Evolutionary conservation across 73 alveolate species (phyloP).

Genomic region (Uronychia setigera): DNA sequence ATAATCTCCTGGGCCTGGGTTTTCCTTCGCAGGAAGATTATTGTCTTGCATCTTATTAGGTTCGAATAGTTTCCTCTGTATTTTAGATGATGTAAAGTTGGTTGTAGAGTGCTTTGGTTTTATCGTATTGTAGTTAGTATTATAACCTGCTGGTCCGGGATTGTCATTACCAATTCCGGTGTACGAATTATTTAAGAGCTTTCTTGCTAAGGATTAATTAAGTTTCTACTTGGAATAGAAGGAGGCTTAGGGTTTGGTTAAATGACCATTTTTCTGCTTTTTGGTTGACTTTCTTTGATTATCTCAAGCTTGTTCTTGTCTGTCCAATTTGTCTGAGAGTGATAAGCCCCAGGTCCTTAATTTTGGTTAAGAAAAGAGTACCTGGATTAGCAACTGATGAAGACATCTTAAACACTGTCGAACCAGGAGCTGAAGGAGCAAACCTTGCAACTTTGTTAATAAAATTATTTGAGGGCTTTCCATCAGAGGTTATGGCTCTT

Average conservation of each 20-base stretch:
- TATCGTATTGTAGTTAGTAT: constrained; percentile 30
- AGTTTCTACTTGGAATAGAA: constrained; percentile 33
- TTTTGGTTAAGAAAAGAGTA: neutral
- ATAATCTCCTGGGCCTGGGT: constrained; percentile 71
- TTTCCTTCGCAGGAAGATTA: constrained; percentile 30
- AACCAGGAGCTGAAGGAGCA: neutral
- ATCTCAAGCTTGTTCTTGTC: constrained; percentile 16
- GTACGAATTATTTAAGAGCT: constrained; percentile 43
- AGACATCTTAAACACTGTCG: neutral
- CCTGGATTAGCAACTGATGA: neutral
- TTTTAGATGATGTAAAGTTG: constrained; percentile 31
- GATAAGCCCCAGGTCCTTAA: constrained; percentile 60
- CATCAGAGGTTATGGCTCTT: neutral
- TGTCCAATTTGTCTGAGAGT: constrained; percentile 34
- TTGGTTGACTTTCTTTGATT: constrained; percentile 19
- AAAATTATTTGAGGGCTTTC: neutral
- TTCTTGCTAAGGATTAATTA: constrained; percentile 12
- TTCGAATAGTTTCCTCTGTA: constrained; percentile 44
- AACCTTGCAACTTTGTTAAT: neutral
- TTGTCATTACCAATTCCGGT: constrained; percentile 57
- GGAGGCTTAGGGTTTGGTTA: constrained; percentile 62
- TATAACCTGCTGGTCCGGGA: constrained; percentile 69
- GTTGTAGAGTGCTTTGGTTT: constrained; percentile 21
- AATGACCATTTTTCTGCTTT: constrained; percentile 36
- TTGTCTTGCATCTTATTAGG: constrained; percentile 34